Base-by-base conservation (phyloP, 805 yeast species). In the Torulaspora indica region DNA sequence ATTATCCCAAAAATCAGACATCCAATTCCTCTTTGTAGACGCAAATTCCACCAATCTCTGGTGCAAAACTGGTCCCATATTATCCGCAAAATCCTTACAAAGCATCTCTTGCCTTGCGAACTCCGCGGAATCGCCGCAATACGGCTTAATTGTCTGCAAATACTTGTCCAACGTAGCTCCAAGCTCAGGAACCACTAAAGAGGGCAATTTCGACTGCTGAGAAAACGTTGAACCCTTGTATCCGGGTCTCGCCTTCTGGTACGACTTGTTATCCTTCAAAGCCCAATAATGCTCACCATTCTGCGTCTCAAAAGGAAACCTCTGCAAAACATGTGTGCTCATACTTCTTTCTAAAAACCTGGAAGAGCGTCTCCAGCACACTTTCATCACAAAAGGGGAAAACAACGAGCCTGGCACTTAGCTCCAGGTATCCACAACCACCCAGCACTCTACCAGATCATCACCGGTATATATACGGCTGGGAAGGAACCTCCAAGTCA, bases 1-100 rank as follows among this genome's bases (percentile, higher is more conserved):
- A 57, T 85, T 84, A 65, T 91, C 95, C 98, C 98, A 91, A 75
- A 83, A 88, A 48, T 78, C 82, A 37, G 85, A 77, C 57, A 91
- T 74, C 98, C 98, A 91, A 66, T 91, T 91, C 61, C 88, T 82
- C 45, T 68, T 71, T 42, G 59, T 68, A 24, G 67, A 55, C 23
- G 91, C 82, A 53, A 79, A 78, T 20, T 73, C 69, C 29, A 65
- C 59, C 42, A 91, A 74, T 48, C 90, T 75, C 45, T 71, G 52
- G 62, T 91, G 98, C 49, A 91, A 75, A 25, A 63, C 68, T 42
- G 78, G 79, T 13, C 93, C 88, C 35, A 71, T 70, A 6, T 87
- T 88, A 29, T 79, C 78, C 22, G 77, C 67, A 55, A 91, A 89
- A 46, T 82, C 85, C 40, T 79, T 72, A 40, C 89, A 84, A 8